These are phyloP conservation scores for Dissophora ornata DNA, from an alignment of 192 early-diverging fungal genomes.

Conservation along the genomic window DNA sequence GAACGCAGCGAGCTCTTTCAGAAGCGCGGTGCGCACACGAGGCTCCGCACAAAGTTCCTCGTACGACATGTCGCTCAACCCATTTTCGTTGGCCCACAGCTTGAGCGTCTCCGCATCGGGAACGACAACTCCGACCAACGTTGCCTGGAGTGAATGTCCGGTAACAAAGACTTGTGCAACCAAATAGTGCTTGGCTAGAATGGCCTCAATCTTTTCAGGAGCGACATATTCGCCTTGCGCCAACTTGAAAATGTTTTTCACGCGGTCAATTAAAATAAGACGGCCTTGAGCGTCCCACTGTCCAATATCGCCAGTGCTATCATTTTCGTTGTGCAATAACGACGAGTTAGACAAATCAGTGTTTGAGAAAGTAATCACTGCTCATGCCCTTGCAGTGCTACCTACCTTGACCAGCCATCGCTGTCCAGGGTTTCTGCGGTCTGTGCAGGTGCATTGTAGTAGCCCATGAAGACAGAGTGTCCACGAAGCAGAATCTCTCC, in stretches of 20 bases:
- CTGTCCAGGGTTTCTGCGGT: constrained; percentile 80
- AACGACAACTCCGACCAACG: constrained; percentile 86
- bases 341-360: too few relatives aligned
- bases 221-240: constrained; percentile 95
- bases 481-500: constrained; percentile 94
- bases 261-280: constrained; percentile 85
- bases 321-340: too few relatives aligned
- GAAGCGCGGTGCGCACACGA: constrained; percentile 64
- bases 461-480: constrained; percentile 76
- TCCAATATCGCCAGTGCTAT: constrained; percentile 87
- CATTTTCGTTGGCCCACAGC: constrained; percentile 69
- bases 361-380: too few relatives aligned
- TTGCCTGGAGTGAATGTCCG: constrained; percentile 89
- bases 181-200: constrained; percentile 77
- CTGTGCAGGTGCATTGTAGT: constrained; percentile 86
- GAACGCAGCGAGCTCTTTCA: constrained; percentile 64
- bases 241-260: constrained; percentile 88
- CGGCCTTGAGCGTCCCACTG: constrained; percentile 78
- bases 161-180: constrained; percentile 92
- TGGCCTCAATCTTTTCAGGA: constrained; percentile 90
- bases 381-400: too few relatives aligned
- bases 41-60: constrained; percentile 62
- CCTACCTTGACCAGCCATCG: constrained; percentile 26
- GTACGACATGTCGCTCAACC: constrained; percentile 48
- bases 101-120: constrained; percentile 78